Evolutionary conservation across 2,329 filamentous ascomycete species (phyloP).

Genomic region (Gnomoniopsis smithogilvyi): DNA sequence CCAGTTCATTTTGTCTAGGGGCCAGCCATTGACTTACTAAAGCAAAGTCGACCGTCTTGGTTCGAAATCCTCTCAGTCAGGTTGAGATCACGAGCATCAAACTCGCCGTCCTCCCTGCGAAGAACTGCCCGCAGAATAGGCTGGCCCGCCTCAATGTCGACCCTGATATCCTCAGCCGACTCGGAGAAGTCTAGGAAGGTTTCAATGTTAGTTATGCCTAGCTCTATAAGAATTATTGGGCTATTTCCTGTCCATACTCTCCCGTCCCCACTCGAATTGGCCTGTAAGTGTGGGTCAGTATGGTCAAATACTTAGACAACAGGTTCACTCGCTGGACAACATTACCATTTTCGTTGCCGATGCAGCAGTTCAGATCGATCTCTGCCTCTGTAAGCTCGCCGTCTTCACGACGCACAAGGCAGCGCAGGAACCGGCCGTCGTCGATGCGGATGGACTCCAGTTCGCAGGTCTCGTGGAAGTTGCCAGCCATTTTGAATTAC

Average conservation of each 20-base stretch:
- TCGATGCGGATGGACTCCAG: conserved; percentile 39
- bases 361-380: conserved; percentile 45
- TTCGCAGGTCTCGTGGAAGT: conserved; percentile 15
- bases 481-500: not conserved
- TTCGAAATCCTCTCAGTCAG: conserved; percentile 54
- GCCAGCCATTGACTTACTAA: conserved; percentile 10
- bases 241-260: conserved; percentile 25
- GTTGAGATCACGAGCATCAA: conserved; percentile 45
- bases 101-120: conserved; percentile 38
- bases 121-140: conserved; percentile 53
- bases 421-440: conserved; percentile 45
- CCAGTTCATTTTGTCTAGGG: no score
- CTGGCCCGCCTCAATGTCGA: conserved; percentile 46
- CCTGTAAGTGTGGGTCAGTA: conserved; percentile 26
- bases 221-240: no score
- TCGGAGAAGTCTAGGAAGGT: conserved; percentile 35
- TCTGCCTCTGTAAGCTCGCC: conserved; percentile 42
- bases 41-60: conserved; percentile 43
- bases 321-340: not conserved
- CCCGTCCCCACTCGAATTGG: conserved; percentile 42
- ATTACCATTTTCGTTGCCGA: conserved; percentile 51
- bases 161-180: conserved; percentile 43
- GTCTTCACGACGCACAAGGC: conserved; percentile 33
- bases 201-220: conserved; percentile 6
- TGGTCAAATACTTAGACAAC: not conserved